Percentiles rank a stretch among this genome's conserved stretches.
Conservation (phyloP, 1,284 basidiomycete genomes). For the Peniophora sp. region DNA sequence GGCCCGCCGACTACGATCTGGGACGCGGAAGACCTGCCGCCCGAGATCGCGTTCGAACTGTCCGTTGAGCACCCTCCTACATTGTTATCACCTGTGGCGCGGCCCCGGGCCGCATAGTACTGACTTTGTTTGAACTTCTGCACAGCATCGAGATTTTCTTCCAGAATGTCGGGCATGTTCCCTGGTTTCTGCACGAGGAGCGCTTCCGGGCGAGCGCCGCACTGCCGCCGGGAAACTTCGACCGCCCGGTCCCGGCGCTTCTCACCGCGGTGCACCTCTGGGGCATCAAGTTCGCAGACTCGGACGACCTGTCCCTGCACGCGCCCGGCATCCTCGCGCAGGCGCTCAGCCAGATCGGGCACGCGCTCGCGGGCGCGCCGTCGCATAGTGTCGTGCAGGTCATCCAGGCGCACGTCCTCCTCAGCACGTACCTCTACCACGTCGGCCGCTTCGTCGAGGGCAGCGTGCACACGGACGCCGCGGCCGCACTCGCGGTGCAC, state of each 20-base stretch:
- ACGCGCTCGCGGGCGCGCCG: constrained; percentile 27
- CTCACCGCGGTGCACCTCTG: constrained; percentile 41
- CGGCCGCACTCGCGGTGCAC: constrained; percentile 26
- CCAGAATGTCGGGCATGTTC: constrained; percentile 17
- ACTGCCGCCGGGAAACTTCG: constrained; percentile 25
- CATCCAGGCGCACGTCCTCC: constrained; percentile 48
- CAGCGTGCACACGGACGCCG: constrained; percentile 32
- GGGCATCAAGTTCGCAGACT: constrained; percentile 32
- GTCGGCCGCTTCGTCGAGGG: constrained; percentile 34
- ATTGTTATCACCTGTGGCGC: neutral
- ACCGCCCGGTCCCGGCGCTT: constrained; percentile 40
- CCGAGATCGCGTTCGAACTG: constrained; percentile 12
- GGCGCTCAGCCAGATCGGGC: constrained; percentile 31
- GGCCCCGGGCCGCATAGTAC: neutral
- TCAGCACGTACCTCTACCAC: constrained; percentile 45
- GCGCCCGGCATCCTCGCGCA: constrained; percentile 34
- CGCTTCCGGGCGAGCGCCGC: constrained; percentile 20
- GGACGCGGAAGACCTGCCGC: constrained; percentile 12
- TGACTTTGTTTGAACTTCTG: neutral
- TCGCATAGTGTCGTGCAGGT: constrained; percentile 39
- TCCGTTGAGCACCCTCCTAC: constrained; percentile 6
- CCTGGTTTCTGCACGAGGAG: constrained; percentile 23
- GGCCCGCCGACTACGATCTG: constrained; percentile 7
- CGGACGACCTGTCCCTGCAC: constrained; percentile 14
- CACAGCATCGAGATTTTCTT: constrained; percentile 14